phyloP scores from a whole-genome alignment of 495 filamentous ascomycete species.

The Aspergillus coremiiformis region DNA sequence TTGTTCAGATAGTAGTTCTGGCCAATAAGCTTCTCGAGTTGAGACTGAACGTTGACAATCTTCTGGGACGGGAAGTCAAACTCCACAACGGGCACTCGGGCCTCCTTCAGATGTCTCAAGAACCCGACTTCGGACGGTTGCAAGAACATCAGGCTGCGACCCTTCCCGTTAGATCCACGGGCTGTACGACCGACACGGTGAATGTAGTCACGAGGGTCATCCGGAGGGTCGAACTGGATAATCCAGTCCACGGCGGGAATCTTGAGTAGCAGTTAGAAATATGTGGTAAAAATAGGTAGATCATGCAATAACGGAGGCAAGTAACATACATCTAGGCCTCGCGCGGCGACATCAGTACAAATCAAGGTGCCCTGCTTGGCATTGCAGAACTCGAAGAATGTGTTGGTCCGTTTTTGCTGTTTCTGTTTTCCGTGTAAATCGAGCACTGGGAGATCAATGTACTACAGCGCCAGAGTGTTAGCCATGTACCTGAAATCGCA shows the following conservation, averaged over 20 bases:
- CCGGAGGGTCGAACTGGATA: constrained; percentile 88
- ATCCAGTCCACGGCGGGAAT: constrained; percentile 95
- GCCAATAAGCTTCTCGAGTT: constrained; percentile 83
- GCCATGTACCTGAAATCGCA: neutral
- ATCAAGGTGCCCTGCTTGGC: constrained; percentile 83
- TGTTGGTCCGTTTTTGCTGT: constrained; percentile 93
- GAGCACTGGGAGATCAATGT: constrained; percentile 86
- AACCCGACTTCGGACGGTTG: constrained; percentile 91
- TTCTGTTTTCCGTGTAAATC: constrained; percentile 86
- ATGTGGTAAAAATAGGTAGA: too few relatives aligned
- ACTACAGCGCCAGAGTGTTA: constrained; percentile 21
- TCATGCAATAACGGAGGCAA: neutral
- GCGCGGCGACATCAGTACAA: constrained; percentile 92
- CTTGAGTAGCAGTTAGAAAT: constrained; percentile 24
- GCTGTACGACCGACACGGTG: constrained; percentile 96
- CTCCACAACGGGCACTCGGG: constrained; percentile 87
- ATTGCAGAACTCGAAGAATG: constrained; percentile 98
- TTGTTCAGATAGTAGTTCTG: constrained; percentile 97
- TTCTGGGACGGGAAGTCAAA: constrained; percentile 91
- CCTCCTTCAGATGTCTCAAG: constrained; percentile 83
- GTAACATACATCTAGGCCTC: constrained; percentile 72
- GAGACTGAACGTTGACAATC: constrained; percentile 89
- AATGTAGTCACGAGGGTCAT: constrained; percentile 89
- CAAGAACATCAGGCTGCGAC: constrained; percentile 79
- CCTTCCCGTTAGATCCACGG: constrained; percentile 74